Conservation (phyloP, 129 eudicot species). For the Flaveria ramosissima region DNA sequence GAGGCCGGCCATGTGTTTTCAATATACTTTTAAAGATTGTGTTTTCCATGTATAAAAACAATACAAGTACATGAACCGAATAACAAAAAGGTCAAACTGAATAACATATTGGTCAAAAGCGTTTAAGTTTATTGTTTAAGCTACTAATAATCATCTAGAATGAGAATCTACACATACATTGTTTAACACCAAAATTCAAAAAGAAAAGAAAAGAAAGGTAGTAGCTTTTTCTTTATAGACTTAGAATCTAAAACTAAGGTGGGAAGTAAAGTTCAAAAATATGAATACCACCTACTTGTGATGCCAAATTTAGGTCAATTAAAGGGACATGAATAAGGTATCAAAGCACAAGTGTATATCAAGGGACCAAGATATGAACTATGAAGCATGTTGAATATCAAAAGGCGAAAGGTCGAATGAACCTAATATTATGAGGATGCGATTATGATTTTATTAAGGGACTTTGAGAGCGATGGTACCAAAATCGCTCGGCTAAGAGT, state of each 20-base stretch:
- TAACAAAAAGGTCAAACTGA: not conserved
- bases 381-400: not conserved
- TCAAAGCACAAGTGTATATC: not conserved
- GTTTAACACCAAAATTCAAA: not conserved
- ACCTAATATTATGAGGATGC: too few species aligned
- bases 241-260: not conserved
- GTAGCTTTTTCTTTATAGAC: slow-evolving; percentile 24
- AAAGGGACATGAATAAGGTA: not conserved
- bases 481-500: too few species aligned
- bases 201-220: not conserved
- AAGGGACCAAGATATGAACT: not conserved
- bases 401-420: not conserved
- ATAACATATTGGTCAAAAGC: slow-evolving; percentile 12
- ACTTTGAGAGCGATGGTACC: too few species aligned
- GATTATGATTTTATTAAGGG: too few species aligned
- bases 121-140: not conserved
- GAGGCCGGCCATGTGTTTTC: too few species aligned
- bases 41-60: too few species aligned
- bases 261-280: not conserved
- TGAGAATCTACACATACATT: slow-evolving; percentile 10
- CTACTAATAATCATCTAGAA: slow-evolving; percentile 24
- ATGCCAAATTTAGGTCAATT: not conserved
- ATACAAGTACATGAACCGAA: slow-evolving; percentile 1
- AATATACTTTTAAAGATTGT: too few species aligned
- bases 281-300: slow-evolving; percentile 3